Base-by-base conservation (phyloP, 805 yeast genomes). In the Ogataea populi-albae region DNA sequence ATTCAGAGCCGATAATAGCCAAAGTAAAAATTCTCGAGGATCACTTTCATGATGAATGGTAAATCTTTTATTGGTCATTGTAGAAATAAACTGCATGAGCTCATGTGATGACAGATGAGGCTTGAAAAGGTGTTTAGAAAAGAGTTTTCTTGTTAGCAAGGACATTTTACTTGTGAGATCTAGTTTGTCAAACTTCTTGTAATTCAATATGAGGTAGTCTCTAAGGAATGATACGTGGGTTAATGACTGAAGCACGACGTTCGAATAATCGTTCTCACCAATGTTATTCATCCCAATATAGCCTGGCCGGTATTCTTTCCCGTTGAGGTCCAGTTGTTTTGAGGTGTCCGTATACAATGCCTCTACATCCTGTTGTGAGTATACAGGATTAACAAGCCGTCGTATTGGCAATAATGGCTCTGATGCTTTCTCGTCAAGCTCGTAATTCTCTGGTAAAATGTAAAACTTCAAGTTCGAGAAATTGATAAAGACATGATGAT, bases 101-200 rank as follows among this genome's bases (percentile, higher is more conserved):
- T 80, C 86, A 50, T 77, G 82, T 1, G 86, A 80, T 0, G 91
- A 78, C 2, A 83, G 65, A 48, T 82, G 86, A 3, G 69, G 55
- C 45, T 71, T 75, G 55, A 77, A 78, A 16, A 84, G 63, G 26
- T 61, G 60, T 0, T 70, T 61, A 4, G 81, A 81, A 89, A 91
- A 86, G 7, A 82, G 31, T 45, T 78, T 81, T 40, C 81, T 67
- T 0, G 73, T 47, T 15, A 81, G 52, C 4, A 66, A 41, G 0
- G 77, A 65, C 23, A 81, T 54, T 40, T 70, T 59, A 26, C 55
- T 54, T 8, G 65, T 61, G n/a, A 80, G 52, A 17, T 67, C 69
- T 4, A 53, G 68, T 2, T 52, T 51, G 10, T 47, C 45, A 1
- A 50, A 34, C 2, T 43, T 34, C 4, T 41, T 26, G 4, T 42